Base-by-base conservation (phyloP, 2,329 filamentous ascomycete genomes). In the Aureobasidium sp. region DNA sequence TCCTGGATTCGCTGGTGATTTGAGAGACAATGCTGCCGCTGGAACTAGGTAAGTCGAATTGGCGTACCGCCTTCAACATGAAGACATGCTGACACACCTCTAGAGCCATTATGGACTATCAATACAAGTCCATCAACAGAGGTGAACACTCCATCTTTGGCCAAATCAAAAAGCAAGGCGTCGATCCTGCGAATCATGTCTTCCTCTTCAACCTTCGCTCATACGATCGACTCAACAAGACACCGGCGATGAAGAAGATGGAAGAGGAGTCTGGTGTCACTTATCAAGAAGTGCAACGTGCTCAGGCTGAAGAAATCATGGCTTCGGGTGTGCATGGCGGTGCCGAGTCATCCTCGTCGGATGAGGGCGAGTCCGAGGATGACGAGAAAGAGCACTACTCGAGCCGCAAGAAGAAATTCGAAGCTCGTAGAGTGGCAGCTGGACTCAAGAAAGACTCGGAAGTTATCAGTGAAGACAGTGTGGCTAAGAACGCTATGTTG, bases 81-180 rank as follows among this genome's bases (percentile, higher is more conserved):
- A 29, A 7, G 45, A 11, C 19, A 21, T 23, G 21, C 54, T 58
- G 35, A 58, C 19, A 21, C 9, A 47, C 15, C 13, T 27, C 0
- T 0, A 77, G 90, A 51, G 93, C 92, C 11, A 99, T 97, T 68
- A 97, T 99, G 90, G 92, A 97, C 71, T 97, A 96, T 69, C 94
- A 97, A 71, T 99, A 94, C 79, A 95, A 95, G 74, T 95, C 90
- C 0, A 95, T 99, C 65, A 90, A 88, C 69, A 87, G 94, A 46
- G 94, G 94, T 6, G 87, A 95, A 64, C 80, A 97, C 70, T 96
- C 90, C 4, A 97, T 99, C 57, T 94, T 88, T 67, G 90, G 84
- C 40, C 86, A 88, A 69, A 84, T 96, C 61, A 78, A 79, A 61
- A 83, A 82, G 7, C 79, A 88, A 64, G 91, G 89, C 1, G 83